Percentiles rank a stretch among this genome's conserved stretches.
Evolutionary conservation across 2,329 filamentous ascomycete genomes (phyloP).

Genomic region (Parafenestella ontariensis): DNA sequence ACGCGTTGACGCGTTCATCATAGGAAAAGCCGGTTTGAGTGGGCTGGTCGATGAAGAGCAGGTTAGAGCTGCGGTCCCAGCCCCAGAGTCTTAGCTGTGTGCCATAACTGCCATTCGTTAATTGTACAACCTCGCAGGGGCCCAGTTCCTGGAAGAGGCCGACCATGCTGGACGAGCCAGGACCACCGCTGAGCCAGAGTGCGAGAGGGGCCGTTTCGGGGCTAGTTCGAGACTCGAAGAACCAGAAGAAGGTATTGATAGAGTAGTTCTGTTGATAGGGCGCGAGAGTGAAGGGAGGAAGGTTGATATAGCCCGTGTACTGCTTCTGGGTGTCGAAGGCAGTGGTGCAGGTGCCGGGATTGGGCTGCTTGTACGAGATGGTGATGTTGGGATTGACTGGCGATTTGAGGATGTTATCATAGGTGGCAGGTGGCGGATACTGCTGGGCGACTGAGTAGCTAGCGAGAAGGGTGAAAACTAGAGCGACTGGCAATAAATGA

Average conservation of each 20-base stretch:
- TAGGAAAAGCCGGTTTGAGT: conserved; percentile 74
- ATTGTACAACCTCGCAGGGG: conserved; percentile 52
- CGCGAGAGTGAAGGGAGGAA: conserved; percentile 60
- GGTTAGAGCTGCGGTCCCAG: conserved; percentile 68
- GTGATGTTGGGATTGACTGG: conserved; percentile 69
- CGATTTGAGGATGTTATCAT: conserved; percentile 64
- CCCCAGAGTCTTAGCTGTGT: conserved; percentile 68
- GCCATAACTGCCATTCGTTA: conserved; percentile 56
- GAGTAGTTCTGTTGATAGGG: conserved; percentile 61
- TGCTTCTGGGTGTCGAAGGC: conserved; percentile 71
- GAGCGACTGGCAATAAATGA: conserved; percentile 39
- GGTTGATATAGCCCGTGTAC: conserved; percentile 69
- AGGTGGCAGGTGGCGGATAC: conserved; percentile 49
- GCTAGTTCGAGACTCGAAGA: conserved; percentile 64
- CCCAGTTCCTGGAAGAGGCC: conserved; percentile 69
- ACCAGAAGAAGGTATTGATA: conserved; percentile 71
- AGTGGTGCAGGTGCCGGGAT: conserved; percentile 68
- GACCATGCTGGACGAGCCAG: conserved; percentile 69
- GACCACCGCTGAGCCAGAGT: conserved; percentile 71
- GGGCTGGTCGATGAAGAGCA: conserved; percentile 69
- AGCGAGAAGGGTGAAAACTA: conserved; percentile 17
- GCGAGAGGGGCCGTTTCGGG: conserved; percentile 61
- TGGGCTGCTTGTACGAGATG: conserved; percentile 70
- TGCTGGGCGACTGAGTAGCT: conserved; percentile 48
- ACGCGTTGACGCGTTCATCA: conserved; percentile 65